A percentile compares a stretch with the other conserved stretches of the same genome.
phyloP scores from a whole-genome alignment of 2,329 filamentous ascomycete genomes.

The Sporothrix protearum region DNA sequence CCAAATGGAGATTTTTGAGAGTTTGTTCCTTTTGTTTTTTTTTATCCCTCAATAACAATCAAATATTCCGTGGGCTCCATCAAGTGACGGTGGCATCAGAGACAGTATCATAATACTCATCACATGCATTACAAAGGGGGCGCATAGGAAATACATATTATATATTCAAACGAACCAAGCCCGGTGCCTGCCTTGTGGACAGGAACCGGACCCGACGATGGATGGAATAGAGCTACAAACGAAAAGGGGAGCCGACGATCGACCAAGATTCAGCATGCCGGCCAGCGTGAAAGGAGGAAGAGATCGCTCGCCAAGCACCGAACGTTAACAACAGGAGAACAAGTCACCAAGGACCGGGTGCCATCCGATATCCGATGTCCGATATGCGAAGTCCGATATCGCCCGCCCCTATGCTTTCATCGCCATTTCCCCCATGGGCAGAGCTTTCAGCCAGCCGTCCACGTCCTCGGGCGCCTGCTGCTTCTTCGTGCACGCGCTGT shows the following conservation, averaged over 20 bases:
- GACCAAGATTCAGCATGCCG: not conserved
- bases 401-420: slow-evolving; percentile 31
- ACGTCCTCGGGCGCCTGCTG: slow-evolving; percentile 49
- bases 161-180: not conserved
- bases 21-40: no score
- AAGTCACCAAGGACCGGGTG: no score
- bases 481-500: slow-evolving; percentile 45
- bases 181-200: no score
- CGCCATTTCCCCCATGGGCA: slow-evolving; percentile 37
- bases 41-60: no score
- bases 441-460: slow-evolving; percentile 43
- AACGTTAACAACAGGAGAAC: not conserved
- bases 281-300: not conserved
- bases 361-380: no score
- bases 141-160: not conserved
- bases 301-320: not conserved
- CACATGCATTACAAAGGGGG: no score
- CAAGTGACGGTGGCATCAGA: no score
- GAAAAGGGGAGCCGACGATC: not conserved
- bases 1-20: no score
- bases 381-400: no score
- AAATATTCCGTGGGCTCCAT: no score
- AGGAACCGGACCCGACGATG: not conserved
- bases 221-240: slow-evolving; percentile 8
- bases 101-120: no score